phyloP scores from a whole-genome alignment of 2,329 filamentous ascomycete genomes.

The Fusarium cyanostomum region DNA sequence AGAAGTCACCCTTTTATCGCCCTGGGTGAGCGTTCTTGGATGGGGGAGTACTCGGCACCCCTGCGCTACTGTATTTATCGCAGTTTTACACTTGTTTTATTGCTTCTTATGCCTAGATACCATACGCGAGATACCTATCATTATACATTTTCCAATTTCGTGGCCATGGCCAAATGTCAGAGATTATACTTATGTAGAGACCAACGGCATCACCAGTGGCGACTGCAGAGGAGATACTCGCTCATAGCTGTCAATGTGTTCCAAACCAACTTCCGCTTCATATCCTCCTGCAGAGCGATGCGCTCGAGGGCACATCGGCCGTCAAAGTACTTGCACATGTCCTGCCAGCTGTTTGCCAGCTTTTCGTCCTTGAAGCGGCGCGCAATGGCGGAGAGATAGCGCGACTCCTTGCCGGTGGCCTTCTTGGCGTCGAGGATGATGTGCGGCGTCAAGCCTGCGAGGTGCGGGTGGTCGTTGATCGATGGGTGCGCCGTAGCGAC shows the following conservation, averaged over 20 bases:
- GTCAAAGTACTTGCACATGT: slow-evolving; percentile 87
- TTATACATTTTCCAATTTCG: slow-evolving; percentile 28
- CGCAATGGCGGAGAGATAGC: slow-evolving; percentile 72
- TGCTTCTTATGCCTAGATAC: slow-evolving; percentile 40
- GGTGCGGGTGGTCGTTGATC: slow-evolving; percentile 64
- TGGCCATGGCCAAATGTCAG: not conserved
- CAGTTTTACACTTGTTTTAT: slow-evolving; percentile 43
- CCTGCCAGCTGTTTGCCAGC: slow-evolving; percentile 73
- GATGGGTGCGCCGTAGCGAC: slow-evolving; percentile 64
- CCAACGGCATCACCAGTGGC: slow-evolving; percentile 69
- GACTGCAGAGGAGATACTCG: slow-evolving; percentile 72
- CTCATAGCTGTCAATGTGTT: slow-evolving; percentile 70
- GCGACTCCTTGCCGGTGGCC: slow-evolving; percentile 79
- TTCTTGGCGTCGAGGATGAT: slow-evolving; percentile 82
- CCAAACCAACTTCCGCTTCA: slow-evolving; percentile 86
- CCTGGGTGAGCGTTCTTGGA: slow-evolving; percentile 16
- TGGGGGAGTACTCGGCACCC: slow-evolving; percentile 22
- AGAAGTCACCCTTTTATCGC: slow-evolving; percentile 13
- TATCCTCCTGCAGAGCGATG: slow-evolving; percentile 82
- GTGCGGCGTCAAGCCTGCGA: slow-evolving; percentile 67
- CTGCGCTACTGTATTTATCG: slow-evolving; percentile 41
- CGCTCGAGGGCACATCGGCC: slow-evolving; percentile 86
- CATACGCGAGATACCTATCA: slow-evolving; percentile 38
- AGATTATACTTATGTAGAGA: not conserved
- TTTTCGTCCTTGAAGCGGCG: slow-evolving; percentile 64